Evolutionary conservation across 2,329 filamentous ascomycete species (phyloP).

Genomic region (Fusarium sp.): DNA sequence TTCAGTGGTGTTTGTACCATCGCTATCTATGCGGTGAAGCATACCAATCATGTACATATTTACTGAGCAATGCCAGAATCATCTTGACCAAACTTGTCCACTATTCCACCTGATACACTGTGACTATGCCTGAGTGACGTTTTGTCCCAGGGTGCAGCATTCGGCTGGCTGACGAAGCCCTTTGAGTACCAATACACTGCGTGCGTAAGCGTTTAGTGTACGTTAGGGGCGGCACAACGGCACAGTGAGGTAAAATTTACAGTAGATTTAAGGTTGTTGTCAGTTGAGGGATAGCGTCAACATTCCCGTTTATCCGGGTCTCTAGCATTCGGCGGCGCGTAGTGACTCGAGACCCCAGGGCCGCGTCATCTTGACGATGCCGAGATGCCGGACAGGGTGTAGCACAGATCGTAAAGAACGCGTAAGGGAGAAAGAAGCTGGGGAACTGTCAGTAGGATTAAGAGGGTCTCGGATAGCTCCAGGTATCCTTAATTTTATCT

Average conservation of each 20-base stretch:
- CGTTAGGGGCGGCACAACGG: conserved; percentile 16
- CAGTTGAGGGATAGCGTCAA: conserved; percentile 1
- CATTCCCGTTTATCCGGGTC: conserved; percentile 24
- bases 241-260: conserved; percentile 13
- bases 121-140: conserved; percentile 10
- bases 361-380: conserved; percentile 44
- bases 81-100: conserved; percentile 18
- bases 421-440: conserved; percentile 10
- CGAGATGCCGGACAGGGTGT: conserved; percentile 35
- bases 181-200: neutral
- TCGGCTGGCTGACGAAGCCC: neutral
- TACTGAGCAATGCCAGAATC: conserved; percentile 29
- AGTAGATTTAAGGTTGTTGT: conserved; percentile 23
- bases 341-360: conserved; percentile 20
- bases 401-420: conserved; percentile 1
- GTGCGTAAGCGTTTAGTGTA: conserved; percentile 1
- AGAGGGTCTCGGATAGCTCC: neutral
- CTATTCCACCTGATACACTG: neutral
- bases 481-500: conserved; percentile 8
- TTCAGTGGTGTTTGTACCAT: conserved; percentile 33
- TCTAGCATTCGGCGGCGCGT: conserved; percentile 24
- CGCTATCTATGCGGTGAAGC: conserved; percentile 1
- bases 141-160: conserved; percentile 9
- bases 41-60: conserved; percentile 36
- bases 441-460: neutral